Base-by-base conservation (phyloP, 768 basidiomycete species). In the Megacollybia marginata region DNA sequence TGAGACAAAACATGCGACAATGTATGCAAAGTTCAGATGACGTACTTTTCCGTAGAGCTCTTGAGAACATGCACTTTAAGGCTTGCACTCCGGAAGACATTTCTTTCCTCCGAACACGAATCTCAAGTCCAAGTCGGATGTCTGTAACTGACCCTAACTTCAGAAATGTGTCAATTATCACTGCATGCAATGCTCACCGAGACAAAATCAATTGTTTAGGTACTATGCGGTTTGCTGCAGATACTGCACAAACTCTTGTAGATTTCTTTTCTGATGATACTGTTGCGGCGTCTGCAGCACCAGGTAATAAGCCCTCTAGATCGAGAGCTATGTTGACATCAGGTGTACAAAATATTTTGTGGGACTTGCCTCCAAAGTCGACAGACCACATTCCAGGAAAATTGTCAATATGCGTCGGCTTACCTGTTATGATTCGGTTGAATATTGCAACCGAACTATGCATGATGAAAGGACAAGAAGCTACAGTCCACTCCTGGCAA, bases 1-100 rank as follows among this genome's bases (percentile, higher is more conserved):
- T 62, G 32, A 38, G 55, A 19, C 16, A 58, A 49, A 62, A 61
- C 40, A 66, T 68, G 66, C 46, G 68, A 33, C 67, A 66, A 49
- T 55, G 44, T 23, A 49, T 40, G n/a, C 58, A 60, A 20, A 59
- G 54, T 36, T 10, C 16, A 11, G 55, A 60, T 1, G 67, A 72
- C 56, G 33, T 42, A 2, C 54, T 49, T 44, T 59, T 67, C 33
- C 44, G 66, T 31, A 59, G 48, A 4, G 62, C 59, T 16, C 48
- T 69, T 2, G 59, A 59, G 40, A 63, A 66, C 43, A 65, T 67
- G 62, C 12, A 62, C 20, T 62, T 65, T 42, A 54, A 48, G 36
- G 42, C 48, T 4, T 59, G 59, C 42, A 65, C 60, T 5, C 5
- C 20, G 5, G 57, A 50, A n/a, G 59, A 65, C 44, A 52, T 66